These are phyloP conservation scores for Saururus chinensis DNA, from an alignment of 164 flowering plant genomes.

Conservation along the genomic window DNA sequence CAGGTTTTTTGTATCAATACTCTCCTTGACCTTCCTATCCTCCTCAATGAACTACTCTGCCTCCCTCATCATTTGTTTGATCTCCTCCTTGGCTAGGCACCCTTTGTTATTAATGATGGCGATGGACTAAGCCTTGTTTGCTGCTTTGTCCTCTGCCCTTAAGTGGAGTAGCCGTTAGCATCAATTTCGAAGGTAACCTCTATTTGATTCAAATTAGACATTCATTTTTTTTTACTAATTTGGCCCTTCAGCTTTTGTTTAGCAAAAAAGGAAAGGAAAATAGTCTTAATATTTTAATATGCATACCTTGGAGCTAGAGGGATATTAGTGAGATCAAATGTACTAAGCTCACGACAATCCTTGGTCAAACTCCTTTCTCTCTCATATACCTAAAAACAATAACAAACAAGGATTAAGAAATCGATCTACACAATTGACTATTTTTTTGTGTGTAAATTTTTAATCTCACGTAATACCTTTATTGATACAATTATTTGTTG, in stretches of 20 bases:
- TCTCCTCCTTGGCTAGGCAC: constrained; percentile 46
- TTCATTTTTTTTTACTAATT: too few species aligned
- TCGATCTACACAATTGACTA: too few species aligned
- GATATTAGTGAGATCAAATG: constrained; percentile 46
- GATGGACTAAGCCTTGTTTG: constrained; percentile 27
- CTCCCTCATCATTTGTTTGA: constrained; percentile 35
- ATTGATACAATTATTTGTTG: constrained; percentile 43
- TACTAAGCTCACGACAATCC: constrained; percentile 48
- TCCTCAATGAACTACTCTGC: constrained; percentile 48
- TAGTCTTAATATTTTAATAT: background rate
- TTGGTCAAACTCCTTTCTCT: constrained; percentile 52
- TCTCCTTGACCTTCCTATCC: constrained; percentile 39
- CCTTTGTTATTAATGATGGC: constrained; percentile 48
- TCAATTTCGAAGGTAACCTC: constrained; percentile 57
- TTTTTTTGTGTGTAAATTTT: background rate
- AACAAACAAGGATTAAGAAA: too few species aligned
- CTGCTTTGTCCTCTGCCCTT: constrained; percentile 49
- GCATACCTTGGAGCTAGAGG: constrained; percentile 54
- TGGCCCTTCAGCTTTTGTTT: too few species aligned
- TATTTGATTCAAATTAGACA: constrained; percentile 31
- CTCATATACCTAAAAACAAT: constrained; percentile 34
- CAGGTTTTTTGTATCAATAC: constrained; percentile 39
- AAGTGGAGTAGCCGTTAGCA: constrained; percentile 43
- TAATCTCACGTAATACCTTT: constrained; percentile 15
- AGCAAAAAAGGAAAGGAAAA: too few species aligned